phyloP scores from a whole-genome alignment of 495 filamentous ascomycete species.

The Aspergillus hancockii region DNA sequence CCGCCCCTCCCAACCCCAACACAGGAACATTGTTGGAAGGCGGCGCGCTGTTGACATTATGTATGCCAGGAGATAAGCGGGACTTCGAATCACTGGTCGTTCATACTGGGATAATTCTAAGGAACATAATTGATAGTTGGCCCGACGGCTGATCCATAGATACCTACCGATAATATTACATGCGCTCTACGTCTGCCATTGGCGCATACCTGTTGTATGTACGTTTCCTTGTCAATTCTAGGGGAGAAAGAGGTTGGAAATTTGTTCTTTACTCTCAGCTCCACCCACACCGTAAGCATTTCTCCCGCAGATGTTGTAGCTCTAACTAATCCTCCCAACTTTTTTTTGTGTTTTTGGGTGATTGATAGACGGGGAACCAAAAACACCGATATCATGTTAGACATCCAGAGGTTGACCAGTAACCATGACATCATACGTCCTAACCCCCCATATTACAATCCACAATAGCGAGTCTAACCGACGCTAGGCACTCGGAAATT shows the following conservation, averaged over 20 bases:
- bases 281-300: no score
- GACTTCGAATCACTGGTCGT: slow-evolving; percentile 25
- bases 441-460: not conserved
- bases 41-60: slow-evolving; percentile 12
- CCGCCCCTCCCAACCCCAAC: not conserved
- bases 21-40: not conserved
- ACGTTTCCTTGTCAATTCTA: not conserved
- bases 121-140: slow-evolving; percentile 26
- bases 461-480: not conserved
- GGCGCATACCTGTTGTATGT: not conserved
- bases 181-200: slow-evolving; percentile 11
- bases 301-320: no score
- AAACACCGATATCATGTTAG: no score
- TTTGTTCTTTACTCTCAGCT: not conserved
- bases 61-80: slow-evolving; percentile 28
- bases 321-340: no score
- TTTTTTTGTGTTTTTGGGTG: no score
- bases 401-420: no score
- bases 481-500: not conserved
- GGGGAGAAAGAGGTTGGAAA: not conserved
- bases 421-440: not conserved
- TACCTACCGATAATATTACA: slow-evolving; percentile 20
- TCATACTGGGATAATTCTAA: slow-evolving; percentile 20
- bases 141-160: slow-evolving; percentile 9
- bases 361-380: no score